These are phyloP conservation scores for Urochloa ruziziensis DNA, from an alignment of 176 grass and related monocot genomes.

Conservation along the genomic window DNA sequence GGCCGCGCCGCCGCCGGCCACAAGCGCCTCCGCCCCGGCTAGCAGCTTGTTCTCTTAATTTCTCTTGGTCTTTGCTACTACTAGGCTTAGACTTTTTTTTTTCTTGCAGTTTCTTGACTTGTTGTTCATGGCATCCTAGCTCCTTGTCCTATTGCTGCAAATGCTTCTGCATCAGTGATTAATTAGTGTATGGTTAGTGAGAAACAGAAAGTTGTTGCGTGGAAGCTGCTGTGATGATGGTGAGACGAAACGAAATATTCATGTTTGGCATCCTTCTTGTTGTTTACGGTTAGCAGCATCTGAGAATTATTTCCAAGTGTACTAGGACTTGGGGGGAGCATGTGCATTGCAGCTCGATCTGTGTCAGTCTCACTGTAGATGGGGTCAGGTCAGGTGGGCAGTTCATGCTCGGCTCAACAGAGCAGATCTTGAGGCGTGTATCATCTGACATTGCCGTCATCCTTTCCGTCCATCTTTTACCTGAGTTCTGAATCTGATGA, in stretches of 20 bases:
- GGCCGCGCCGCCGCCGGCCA: slow-evolving; percentile 31
- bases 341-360: slow-evolving; percentile 14
- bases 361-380: slow-evolving; percentile 20
- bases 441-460: neutral
- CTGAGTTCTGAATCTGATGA: slow-evolving; percentile 2
- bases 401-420: neutral
- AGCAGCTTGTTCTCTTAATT: too few relatives aligned
- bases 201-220: neutral
- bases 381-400: neutral
- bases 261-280: neutral
- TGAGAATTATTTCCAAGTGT: slow-evolving; percentile 10
- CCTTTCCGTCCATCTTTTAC: neutral
- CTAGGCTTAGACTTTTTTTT: slow-evolving; percentile 9
- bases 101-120: slow-evolving; percentile 1
- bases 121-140: neutral
- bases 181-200: slow-evolving; percentile 27
- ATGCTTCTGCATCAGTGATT: slow-evolving; percentile 18
- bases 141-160: neutral
- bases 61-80: too few relatives aligned
- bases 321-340: neutral
- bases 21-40: slow-evolving; percentile 51
- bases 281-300: neutral
- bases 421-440: slow-evolving; percentile 24
- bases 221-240: neutral
- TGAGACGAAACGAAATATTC: slow-evolving; percentile 4